These are phyloP conservation scores for Beauveria brongniartii DNA, from an alignment of 2,329 filamentous ascomycete genomes.

Conservation along the genomic window DNA sequence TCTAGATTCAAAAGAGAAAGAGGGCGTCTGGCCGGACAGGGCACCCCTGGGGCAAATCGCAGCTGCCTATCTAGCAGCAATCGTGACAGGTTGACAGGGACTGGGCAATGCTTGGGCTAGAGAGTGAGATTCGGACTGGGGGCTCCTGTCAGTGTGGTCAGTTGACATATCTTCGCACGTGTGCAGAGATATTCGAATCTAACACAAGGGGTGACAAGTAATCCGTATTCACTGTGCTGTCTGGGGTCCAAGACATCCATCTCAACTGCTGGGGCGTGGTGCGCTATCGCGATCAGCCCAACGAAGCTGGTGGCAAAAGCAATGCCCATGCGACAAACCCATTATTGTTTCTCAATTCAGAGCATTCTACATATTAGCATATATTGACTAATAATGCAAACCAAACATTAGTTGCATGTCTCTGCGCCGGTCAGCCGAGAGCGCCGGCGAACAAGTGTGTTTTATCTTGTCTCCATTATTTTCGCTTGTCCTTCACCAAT, in stretches of 20 bases:
- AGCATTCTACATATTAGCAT: too few relatives aligned
- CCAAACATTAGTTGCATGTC: too few relatives aligned
- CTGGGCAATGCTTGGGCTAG: neutral
- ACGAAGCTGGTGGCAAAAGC: too few relatives aligned
- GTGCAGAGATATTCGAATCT: neutral
- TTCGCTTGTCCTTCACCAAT: neutral
- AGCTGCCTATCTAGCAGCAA: neutral
- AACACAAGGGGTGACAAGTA: neutral
- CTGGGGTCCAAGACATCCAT: neutral
- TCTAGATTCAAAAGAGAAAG: conserved; percentile 1
- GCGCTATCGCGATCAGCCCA: too few relatives aligned
- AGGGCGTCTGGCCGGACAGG: conserved; percentile 1
- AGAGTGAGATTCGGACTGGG: neutral
- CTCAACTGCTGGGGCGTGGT: too few relatives aligned
- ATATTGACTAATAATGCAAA: too few relatives aligned
- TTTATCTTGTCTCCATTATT: neutral
- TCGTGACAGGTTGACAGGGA: neutral
- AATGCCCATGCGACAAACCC: too few relatives aligned
- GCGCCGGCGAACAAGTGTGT: neutral
- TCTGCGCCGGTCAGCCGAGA: neutral
- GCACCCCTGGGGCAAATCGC: conserved; percentile 5
- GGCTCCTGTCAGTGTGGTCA: neutral
- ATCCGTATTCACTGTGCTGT: neutral
- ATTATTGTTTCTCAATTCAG: too few relatives aligned
- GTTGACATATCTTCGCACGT: neutral